Base-by-base conservation (phyloP, 1,284 basidiomycete genomes). In the Moniliophthora roreri region DNA sequence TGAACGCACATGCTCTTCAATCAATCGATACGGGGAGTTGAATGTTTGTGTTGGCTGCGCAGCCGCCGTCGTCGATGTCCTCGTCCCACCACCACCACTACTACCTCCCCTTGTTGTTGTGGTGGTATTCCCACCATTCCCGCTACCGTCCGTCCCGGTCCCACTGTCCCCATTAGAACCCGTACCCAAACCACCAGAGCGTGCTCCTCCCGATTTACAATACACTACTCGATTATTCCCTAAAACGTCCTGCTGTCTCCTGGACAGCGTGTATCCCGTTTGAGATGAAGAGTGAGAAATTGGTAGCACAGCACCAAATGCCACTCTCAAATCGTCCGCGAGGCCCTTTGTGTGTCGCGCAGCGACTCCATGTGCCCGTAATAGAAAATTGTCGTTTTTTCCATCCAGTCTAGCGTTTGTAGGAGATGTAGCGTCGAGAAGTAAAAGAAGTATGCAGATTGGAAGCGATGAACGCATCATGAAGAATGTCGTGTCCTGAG, bases 261-360 rank as follows among this genome's bases (percentile, higher is more conserved):
- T 50, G 24, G 20, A 38, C 13, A 41, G 20, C 13, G 20, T 11
- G 16, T 11, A 48, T 20, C 32, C 35, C 13, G 16, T 37, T 6
- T 23, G 34, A 24, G 65, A 62, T 36, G 72, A 61, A 16, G 8
- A 28, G 26, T 21, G 23, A 16, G 44, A 13, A 35, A 76, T 68
- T 18, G 28, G 28, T 32, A 81, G 66, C 34, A 84, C 67, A 36
- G 78, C 74, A 35, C 75, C 68, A 60, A 90, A 81, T 10, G 84
- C 82, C 21, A 82, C 61, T 15, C 87, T 84, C 49, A 90, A 74
- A 65, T 90, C 87, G 56, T 74, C 74, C 10, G 88, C 87, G 26
- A 90, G 72, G 50, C 69, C 76, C 37, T 79, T 77, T 37, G 85
- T 87, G 56, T 71, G 70, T 47, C 64, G 66, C 24, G 68, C 59